Evolutionary conservation across 805 yeast genomes (phyloP).

Genomic region (Sporopachydermia quercuum): DNA sequence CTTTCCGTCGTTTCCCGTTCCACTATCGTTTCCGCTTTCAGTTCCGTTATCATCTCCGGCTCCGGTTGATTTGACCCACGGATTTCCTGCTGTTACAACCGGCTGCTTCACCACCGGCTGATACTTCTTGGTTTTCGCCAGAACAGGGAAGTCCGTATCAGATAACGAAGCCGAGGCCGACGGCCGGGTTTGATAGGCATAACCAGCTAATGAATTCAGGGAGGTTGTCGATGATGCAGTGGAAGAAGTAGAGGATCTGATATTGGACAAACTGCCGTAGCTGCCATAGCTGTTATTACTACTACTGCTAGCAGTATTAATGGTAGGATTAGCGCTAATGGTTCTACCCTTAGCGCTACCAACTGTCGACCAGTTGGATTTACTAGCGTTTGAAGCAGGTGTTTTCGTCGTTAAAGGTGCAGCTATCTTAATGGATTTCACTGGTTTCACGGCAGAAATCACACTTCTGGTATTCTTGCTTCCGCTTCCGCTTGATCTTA

Average conservation of each 20-base stretch:
- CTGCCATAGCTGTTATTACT: conserved; percentile 6
- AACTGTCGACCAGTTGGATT: background rate
- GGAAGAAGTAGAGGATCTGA: conserved; percentile 22
- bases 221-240: conserved; percentile 16
- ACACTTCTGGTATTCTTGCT: too few relatives aligned
- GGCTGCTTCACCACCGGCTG: conserved; percentile 16
- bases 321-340: conserved; percentile 4
- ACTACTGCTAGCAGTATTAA: conserved; percentile 5
- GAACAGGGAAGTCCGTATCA: conserved; percentile 32
- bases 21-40: conserved; percentile 3
- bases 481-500: too few relatives aligned
- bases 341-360: background rate
- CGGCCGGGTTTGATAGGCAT: conserved; percentile 5
- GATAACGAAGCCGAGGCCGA: conserved; percentile 10
- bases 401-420: background rate
- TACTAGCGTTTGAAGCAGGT: background rate
- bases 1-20: conserved; percentile 16
- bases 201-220: conserved; percentile 5
- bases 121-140: conserved; percentile 24
- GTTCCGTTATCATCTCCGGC: conserved; percentile 8
- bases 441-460: too few relatives aligned
- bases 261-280: too few relatives aligned
- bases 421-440: too few relatives aligned
- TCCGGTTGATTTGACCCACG: conserved; percentile 16
- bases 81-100: conserved; percentile 15